Evolutionary conservation across 495 filamentous ascomycete species (phyloP).

Genomic region (Apiosordaria backusii): DNA sequence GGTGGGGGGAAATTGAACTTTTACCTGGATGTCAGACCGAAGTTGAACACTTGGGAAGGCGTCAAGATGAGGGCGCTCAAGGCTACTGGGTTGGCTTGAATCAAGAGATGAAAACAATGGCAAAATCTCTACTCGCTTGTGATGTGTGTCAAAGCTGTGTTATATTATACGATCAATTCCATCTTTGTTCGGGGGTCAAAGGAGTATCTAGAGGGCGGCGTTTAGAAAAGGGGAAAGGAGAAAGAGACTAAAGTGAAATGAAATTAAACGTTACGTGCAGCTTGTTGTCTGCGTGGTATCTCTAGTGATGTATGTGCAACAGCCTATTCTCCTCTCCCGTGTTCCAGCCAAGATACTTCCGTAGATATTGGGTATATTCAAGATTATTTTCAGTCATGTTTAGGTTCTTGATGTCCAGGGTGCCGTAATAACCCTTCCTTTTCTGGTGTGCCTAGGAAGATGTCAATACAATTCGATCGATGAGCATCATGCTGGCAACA

Average conservation of each 20-base stretch:
- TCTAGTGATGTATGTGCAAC: background rate
- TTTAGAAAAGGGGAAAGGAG: background rate
- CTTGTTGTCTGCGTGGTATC: conserved; percentile 17
- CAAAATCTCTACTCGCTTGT: background rate
- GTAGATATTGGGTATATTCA: background rate
- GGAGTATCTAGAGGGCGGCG: background rate
- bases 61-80: conserved; percentile 73
- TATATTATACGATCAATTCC: background rate
- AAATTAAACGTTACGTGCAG: background rate
- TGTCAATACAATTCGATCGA: background rate
- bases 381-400: conserved; percentile 24
- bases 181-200: background rate
- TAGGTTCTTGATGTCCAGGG: conserved; percentile 17
- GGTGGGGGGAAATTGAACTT: conserved; percentile 72
- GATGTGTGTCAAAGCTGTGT: background rate
- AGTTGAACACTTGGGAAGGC: conserved; percentile 88
- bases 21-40: conserved; percentile 91
- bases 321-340: background rate
- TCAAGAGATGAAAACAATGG: background rate
- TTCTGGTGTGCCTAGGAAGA: conserved; percentile 17
- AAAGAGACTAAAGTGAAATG: background rate
- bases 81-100: conserved; percentile 57
- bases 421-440: conserved; percentile 21
- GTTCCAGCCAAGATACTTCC: background rate
- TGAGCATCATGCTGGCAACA: background rate